phyloP scores from a whole-genome alignment of 257 asterid species.

The Salvia hispanica region DNA sequence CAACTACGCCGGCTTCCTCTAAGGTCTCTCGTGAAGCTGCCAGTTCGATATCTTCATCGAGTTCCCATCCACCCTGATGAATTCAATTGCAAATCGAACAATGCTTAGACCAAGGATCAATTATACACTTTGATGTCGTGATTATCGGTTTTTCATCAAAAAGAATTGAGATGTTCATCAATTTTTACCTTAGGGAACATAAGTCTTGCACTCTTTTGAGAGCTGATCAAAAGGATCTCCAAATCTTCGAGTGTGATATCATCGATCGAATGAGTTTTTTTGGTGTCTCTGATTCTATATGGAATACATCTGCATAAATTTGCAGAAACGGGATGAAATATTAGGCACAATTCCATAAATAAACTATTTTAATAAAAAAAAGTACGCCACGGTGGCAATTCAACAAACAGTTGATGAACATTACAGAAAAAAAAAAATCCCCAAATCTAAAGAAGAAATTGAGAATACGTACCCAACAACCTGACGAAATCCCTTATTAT shows the following conservation, averaged over 20 bases:
- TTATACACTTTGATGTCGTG: background rate
- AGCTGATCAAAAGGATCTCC: constrained; percentile 85
- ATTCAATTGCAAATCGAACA: constrained; percentile 28
- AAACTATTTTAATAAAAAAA: background rate
- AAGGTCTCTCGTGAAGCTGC: constrained; percentile 86
- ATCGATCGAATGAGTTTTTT: constrained; percentile 37
- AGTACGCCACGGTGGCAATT: constrained; percentile 21
- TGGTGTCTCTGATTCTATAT: constrained; percentile 52
- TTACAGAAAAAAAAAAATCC: background rate
- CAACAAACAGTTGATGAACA: constrained; percentile 7
- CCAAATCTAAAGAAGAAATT: background rate
- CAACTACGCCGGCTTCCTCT: constrained; percentile 90
- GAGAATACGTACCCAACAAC: constrained; percentile 73
- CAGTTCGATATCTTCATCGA: constrained; percentile 75
- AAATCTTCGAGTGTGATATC: constrained; percentile 55
- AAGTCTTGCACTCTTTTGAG: constrained; percentile 79
- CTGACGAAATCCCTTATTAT: constrained; percentile 65
- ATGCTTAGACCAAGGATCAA: constrained; percentile 29
- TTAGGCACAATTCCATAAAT: constrained; percentile 25
- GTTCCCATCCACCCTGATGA: constrained; percentile 92
- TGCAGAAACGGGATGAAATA: constrained; percentile 8
- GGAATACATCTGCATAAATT: constrained; percentile 78
- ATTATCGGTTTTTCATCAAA: background rate
- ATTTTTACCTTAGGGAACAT: constrained; percentile 91
- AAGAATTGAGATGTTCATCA: background rate